Evolutionary conservation across 2,329 filamentous ascomycete genomes (phyloP).

Genomic region (Neonectria ditissima): DNA sequence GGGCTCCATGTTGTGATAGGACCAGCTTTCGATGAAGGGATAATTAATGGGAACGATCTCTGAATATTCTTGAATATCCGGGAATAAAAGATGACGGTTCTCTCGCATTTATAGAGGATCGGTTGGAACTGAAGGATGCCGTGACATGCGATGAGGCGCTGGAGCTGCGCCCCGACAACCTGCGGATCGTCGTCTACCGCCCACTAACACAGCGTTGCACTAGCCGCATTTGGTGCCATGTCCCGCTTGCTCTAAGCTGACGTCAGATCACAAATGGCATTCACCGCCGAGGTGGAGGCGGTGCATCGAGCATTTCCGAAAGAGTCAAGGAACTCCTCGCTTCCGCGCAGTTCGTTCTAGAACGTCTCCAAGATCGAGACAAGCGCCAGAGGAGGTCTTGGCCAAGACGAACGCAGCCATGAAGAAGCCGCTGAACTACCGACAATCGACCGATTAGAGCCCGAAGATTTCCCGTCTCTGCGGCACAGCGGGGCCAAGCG

Average conservation of each 20-base stretch:
- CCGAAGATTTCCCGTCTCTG: not conserved
- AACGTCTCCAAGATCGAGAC: not conserved
- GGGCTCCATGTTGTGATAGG: not conserved
- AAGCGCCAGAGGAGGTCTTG: not conserved
- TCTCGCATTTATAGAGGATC: not conserved
- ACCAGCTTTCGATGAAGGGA: not conserved
- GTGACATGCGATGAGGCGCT: not conserved
- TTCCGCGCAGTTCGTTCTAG: no score
- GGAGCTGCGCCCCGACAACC: not conserved
- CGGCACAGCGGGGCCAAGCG: not conserved
- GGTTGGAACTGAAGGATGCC: not conserved
- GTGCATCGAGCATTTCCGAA: not conserved
- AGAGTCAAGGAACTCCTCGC: no score
- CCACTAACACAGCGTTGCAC: not conserved
- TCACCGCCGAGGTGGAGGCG: no score
- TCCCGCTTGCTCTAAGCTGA: not conserved
- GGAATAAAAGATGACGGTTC: not conserved
- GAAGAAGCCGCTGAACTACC: not conserved
- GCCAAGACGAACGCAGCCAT: constrained; percentile 11
- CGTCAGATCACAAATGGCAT: not conserved
- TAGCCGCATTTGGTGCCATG: not conserved
- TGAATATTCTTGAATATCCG: not conserved
- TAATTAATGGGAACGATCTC: not conserved
- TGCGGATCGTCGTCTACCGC: not conserved
- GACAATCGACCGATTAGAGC: not conserved